Evolutionary conservation across 129 eudicot species (phyloP).

Genomic region (Deinandra increscens): DNA sequence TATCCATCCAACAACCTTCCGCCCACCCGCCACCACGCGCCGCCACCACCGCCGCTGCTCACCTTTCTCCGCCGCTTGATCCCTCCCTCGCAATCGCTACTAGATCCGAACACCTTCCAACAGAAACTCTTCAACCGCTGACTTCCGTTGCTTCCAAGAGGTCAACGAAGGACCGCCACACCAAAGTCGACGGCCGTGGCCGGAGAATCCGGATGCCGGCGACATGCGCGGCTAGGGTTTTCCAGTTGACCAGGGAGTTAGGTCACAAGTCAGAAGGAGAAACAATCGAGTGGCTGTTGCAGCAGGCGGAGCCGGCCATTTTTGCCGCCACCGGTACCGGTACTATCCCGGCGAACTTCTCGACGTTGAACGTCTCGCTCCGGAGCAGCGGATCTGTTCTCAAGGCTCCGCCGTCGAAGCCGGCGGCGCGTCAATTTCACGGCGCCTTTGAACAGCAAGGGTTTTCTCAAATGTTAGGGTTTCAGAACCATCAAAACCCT

Average conservation of each 20-base stretch:
- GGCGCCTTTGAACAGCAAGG: slow-evolving; percentile 55
- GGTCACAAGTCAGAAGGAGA: slow-evolving; percentile 15
- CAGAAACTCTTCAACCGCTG: no score
- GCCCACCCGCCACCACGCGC: slow-evolving; percentile 15
- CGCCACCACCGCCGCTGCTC: slow-evolving; percentile 15
- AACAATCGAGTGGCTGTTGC: slow-evolving; percentile 42
- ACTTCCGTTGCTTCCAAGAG: slow-evolving; percentile 32
- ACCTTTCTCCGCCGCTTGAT: no score
- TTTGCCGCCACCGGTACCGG: slow-evolving; percentile 77
- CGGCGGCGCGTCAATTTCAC: no score
- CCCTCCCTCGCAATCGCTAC: slow-evolving; percentile 52
- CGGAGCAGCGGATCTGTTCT: slow-evolving; percentile 61
- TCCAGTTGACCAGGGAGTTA: slow-evolving; percentile 46
- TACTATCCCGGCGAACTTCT: slow-evolving; percentile 65
- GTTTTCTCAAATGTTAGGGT: slow-evolving; percentile 72
- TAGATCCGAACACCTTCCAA: slow-evolving; percentile 36
- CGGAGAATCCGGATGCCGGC: slow-evolving; percentile 44
- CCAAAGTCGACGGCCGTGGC: no score
- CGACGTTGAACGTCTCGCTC: slow-evolving; percentile 56
- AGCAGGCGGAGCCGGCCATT: slow-evolving; percentile 71
- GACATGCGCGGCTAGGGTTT: slow-evolving; percentile 53
- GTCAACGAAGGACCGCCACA: slow-evolving; percentile 48
- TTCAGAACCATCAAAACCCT: slow-evolving; percentile 47
- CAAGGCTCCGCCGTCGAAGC: slow-evolving; percentile 65
- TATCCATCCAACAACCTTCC: background rate